Base-by-base conservation (phyloP, 139 green algal species). In the Tetradesmus obliquus region DNA sequence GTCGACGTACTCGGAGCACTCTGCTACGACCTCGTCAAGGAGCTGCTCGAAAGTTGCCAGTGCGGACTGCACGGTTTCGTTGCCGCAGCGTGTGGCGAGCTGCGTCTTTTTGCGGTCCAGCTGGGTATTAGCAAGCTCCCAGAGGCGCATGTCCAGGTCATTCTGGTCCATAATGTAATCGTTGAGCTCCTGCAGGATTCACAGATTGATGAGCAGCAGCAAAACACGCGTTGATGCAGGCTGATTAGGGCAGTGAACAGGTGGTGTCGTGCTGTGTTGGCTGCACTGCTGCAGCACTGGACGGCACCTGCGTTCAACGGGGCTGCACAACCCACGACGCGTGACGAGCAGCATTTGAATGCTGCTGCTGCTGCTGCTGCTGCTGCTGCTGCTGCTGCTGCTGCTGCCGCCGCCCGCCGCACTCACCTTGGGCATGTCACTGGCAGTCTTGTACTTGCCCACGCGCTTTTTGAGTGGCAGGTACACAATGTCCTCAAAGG, bases 401-500 rank as follows among this genome's bases (percentile, higher is more conserved):
- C 17, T 24, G 12, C 8, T 45, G 32, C 32, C 32, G 32, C 32
- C 32, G 32, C 32, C 32, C 32, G 32, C 32, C 32, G 32, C 32
- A 6, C 66, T 12, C 17, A 76, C 66, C 66, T 76, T n/a, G 1
- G 85, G 85, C 85, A 89, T 89, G 15, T 82, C 85, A 3, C 71
- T 53, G 24, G 85, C 62, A 12, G 85, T 60, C 20, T 89, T 89
- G 85, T 89, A 89, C 45, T 82, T 66, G 62, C 85, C 85, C 19
- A n/a, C 71, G 19, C 66, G 54, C 53, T 66, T 82, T 20, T 82
- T 81, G 12, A 55, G 51, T 7, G 85, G 51, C 85, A 89, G 45
- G 85, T 89, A 82, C 13, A 24, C 85, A 22, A 89, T 89, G 66
- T 89, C 85, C 13, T 89, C 85, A 20, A 54, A 89, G 5, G 32